Conservation (phyloP, 306 rosid species). For the Senna siamea region DNA sequence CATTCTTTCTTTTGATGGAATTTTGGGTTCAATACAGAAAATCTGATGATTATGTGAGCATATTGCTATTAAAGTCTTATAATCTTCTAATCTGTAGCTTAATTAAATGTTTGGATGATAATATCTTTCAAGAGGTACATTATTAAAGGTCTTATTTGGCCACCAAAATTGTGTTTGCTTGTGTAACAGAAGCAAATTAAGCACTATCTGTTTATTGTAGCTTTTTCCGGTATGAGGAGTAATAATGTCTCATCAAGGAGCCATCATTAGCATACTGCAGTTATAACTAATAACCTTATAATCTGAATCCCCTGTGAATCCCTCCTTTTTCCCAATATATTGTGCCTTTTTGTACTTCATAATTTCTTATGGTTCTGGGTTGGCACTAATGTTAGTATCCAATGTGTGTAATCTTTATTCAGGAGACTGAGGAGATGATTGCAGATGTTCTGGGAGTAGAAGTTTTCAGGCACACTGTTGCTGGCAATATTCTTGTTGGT, state of each 20-base stretch:
- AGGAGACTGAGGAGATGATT: conserved; percentile 95
- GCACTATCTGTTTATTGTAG: not conserved
- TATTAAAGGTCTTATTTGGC: not conserved
- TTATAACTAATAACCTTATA: not conserved
- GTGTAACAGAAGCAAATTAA: too few species aligned
- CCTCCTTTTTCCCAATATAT: not conserved
- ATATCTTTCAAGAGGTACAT: too few species aligned
- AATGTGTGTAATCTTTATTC: conserved; percentile 17
- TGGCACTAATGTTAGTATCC: not conserved
- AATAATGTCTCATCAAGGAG: not conserved
- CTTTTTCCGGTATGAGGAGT: not conserved
- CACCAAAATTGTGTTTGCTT: not conserved
- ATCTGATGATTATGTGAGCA: too few species aligned
- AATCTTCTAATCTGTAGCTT: too few species aligned
- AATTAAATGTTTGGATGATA: too few species aligned
- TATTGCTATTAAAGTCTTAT: too few species aligned
- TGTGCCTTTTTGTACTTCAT: not conserved
- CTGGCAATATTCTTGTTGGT: conserved; percentile 91
- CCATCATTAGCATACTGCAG: too few species aligned
- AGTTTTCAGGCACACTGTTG: conserved; percentile 93
- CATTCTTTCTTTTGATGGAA: too few species aligned
- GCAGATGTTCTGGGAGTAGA: conserved; percentile 96
- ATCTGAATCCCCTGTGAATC: too few species aligned
- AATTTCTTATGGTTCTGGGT: not conserved
- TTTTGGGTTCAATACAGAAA: too few species aligned